Base-by-base conservation (phyloP, 2,329 filamentous ascomycete species). In the Hypoxylon sp. region DNA sequence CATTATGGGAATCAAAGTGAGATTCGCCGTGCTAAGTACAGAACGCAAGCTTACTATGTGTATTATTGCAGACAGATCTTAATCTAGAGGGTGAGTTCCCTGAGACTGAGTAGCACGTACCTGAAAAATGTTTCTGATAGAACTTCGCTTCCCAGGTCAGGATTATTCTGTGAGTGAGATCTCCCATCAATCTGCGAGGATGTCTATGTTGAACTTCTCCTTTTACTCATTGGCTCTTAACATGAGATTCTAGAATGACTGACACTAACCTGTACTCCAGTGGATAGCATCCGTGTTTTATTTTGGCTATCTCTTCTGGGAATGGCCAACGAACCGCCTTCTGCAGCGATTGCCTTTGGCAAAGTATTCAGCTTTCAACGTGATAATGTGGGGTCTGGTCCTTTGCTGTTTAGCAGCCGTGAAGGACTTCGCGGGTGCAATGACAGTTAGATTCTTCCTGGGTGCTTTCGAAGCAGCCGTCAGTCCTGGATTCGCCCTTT, bases 291-390 rank as follows among this genome's bases (percentile, higher is more conserved):
- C 80, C 72, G 79, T 86, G 74, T 85, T 85, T 72, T 85, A 85
- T 70, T 84, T 84, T 48, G 83, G 83, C 75, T 81, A 81, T 60
- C 74, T 81, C 14, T 86, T 83, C 2, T 90, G 85, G 85, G 89
- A 91, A 75, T 91, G 89, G 76, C 89, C 89, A 0, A 91, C 89
- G 1, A 90, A 85, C 73, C 84, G 87, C 11, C 82, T 92, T 28
- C 81, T 92, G 11, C 90, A 91, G 76, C 81, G 85, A 1, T 78
- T 91, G 1, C 90, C 90, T 0, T 77, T 91, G 5, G 90, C 87
- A 0, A 91, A 91, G 74, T 91, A 90, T 77, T 89, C 86, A 1
- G 87, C 87, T 0, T 82, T 85, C 67, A 90, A 88, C 73, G 86
- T 91, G 63, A 83, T 91, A 65, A 82, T 88, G 71, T 91, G 89